Evolutionary conservation across 768 basidiomycete species (phyloP), one percentile per base, ranked within the genome.

Genomic region (Russula sp.): DNA sequence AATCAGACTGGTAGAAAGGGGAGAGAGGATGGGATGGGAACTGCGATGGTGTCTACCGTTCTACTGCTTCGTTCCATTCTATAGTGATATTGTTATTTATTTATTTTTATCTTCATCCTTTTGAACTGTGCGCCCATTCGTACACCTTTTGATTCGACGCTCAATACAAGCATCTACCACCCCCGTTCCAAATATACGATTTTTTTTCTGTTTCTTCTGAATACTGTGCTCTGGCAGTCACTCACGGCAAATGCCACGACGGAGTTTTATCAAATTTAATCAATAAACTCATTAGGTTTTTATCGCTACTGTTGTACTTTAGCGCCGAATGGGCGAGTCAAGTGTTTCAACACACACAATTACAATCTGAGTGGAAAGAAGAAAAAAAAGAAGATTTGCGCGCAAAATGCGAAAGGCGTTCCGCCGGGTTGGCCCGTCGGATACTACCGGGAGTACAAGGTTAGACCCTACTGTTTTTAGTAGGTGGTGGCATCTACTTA

Each of bases 371-470:
- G 18, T n/a, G 11, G n/a, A 13, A 18, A 50, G 13, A 34, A 9
- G 8, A 11, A 36, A 13, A 36, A 36, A 18, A 40, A 40, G 38
- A 28, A 28, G 8, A 30, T 34, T 11, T 58, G 57, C 42, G 57
- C 44, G 44, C 30, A 58, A 58, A 48, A 58, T 20, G 44, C 57
- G 44, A 48, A 58, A 48, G 57, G 44, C 11, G 34, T 34, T 3
- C 44, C 44, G n/a, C 9, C 44, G 30, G 44, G 44, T 32, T n/a
- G 14, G 30, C 13, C 44, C 46, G 46, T 48, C 57, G 57, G 57
- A 34, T 53, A 10, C 34, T 34, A n/a, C 44, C 44, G 44, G 16
- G 6, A 42, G 10, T 9, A 9, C 8, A 34, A 34, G 34, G 34
- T 34, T 30, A 5, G 5, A 30, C 28, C 28, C 28, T 30, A 30